Evolutionary conservation across 2,329 filamentous ascomycete genomes (phyloP), one percentile per base, ranked within the genome.

Genomic region (Sclerotinia glacialis): DNA sequence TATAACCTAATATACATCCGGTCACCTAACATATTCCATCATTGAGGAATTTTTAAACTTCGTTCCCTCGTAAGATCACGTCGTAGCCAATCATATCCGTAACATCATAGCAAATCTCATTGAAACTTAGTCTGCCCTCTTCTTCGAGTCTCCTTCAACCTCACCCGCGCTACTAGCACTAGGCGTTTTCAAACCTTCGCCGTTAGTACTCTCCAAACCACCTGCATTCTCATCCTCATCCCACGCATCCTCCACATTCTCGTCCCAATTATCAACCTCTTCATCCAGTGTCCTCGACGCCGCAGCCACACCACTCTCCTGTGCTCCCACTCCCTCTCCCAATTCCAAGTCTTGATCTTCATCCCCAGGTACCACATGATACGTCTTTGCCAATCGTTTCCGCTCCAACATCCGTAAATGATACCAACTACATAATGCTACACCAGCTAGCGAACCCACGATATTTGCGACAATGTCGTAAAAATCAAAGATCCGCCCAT

Each of bases 351-450:
- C 91, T 18, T 78, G 78, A 16, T 80, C 83, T 2, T 83, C 84
- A 18, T 82, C 83, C 37, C 86, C 87, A 0, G 90, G 85, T 7
- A 96, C 84, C 8, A 85, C 83, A 64, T 85, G 83, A 74, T 96
- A 96, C 62, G 86, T 85, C 75, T 90, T 90, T 65, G 86, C 86
- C 74, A 86, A 82, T 68, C 93, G 85, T 76, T 90, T 91, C 69
- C 95, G 85, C 78, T 98, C 94, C 49, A 98, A 81, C 93, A 98
- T 98, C 67, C 95, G 89, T 76, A 91, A 90, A 79, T 99, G 95
- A 77, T 99, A 99, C 90, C 91, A 94, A 67, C 87, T 89, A 77
- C 91, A 96, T 26, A 96, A 77, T 0, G 83, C 88, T 26, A 97
- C 76, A 0, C 86, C 93, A 0, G 83, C 80, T 18, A 90, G 78